Conservation (phyloP, 2,329 filamentous ascomycete genomes). For the Xylariomycetidae sp. region DNA sequence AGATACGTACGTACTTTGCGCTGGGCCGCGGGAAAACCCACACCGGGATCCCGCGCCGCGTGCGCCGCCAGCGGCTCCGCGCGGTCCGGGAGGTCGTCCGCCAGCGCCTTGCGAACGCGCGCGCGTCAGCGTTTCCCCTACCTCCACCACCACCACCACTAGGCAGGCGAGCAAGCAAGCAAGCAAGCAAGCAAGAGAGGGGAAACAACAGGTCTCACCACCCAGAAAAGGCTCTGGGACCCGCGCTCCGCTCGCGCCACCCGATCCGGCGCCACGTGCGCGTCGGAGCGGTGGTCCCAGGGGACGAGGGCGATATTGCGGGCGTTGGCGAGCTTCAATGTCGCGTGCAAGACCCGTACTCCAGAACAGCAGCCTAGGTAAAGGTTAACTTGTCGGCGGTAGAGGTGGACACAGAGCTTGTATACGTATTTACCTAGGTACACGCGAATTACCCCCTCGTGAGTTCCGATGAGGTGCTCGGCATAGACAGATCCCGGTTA, state of each 20-base stretch:
- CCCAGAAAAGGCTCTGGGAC: conserved; percentile 3
- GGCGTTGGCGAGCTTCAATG: too few species aligned
- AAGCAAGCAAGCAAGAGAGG: not conserved
- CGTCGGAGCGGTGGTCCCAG: conserved; percentile 5
- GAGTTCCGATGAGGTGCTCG: too few species aligned
- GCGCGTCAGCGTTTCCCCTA: not conserved
- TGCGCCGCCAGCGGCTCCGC: conserved; percentile 4
- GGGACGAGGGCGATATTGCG: conserved; percentile 4
- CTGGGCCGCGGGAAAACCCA: not conserved
- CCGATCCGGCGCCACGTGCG: conserved; percentile 2
- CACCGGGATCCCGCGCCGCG: conserved; percentile 1
- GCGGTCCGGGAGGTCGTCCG: conserved; percentile 1
- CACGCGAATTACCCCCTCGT: too few species aligned
- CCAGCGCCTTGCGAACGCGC: not conserved
- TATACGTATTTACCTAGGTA: too few species aligned
- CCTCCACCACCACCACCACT: too few species aligned
- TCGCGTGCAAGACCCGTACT: too few species aligned
- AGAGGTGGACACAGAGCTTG: too few species aligned
- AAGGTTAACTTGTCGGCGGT: too few species aligned
- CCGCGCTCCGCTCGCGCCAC: not conserved
- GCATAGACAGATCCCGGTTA: too few species aligned
- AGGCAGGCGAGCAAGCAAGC: too few species aligned
- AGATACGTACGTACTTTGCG: not conserved
- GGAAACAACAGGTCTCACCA: conserved; percentile 3
- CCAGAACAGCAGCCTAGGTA: too few species aligned